Conservation (phyloP, 768 basidiomycete genomes). For the Lactarius tabidus region DNA sequence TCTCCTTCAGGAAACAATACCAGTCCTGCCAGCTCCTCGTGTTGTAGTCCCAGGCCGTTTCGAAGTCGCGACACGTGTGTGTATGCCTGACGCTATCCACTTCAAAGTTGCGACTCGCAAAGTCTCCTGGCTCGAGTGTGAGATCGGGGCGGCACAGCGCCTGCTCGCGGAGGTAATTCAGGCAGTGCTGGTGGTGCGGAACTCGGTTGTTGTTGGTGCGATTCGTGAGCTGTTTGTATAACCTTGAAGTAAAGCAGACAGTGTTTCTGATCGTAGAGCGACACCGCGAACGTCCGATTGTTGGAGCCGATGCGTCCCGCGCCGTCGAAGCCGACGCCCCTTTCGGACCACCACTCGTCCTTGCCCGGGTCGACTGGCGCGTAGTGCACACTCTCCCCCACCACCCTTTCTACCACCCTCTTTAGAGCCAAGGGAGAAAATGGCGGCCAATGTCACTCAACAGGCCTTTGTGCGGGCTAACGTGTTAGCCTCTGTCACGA, state of each 20-base stretch:
- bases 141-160: conserved; percentile 37
- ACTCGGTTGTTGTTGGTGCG: conserved; percentile 26
- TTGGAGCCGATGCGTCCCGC: neutral
- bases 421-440: neutral
- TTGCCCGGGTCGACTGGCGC: neutral
- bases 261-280: conserved; percentile 48
- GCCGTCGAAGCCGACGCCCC: conserved; percentile 11
- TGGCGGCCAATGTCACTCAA: neutral
- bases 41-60: conserved; percentile 26
- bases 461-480: too few species aligned
- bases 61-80: conserved; percentile 36
- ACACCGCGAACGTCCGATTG: conserved; percentile 30
- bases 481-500: neutral
- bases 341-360: conserved; percentile 6
- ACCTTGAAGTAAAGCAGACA: conserved; percentile 31
- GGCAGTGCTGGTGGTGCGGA: conserved; percentile 37
- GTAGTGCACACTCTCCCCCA: conserved; percentile 16
- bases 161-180: conserved; percentile 39
- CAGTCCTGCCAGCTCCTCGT: conserved; percentile 2
- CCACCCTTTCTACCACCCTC: conserved; percentile 6
- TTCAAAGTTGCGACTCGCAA: conserved; percentile 13
- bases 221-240: conserved; percentile 32
- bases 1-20: conserved; percentile 5
- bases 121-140: too few species aligned
- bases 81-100: conserved; percentile 33